Base-by-base conservation (phyloP, 192 early-diverging fungal genomes). In the Podochytrium sp. region DNA sequence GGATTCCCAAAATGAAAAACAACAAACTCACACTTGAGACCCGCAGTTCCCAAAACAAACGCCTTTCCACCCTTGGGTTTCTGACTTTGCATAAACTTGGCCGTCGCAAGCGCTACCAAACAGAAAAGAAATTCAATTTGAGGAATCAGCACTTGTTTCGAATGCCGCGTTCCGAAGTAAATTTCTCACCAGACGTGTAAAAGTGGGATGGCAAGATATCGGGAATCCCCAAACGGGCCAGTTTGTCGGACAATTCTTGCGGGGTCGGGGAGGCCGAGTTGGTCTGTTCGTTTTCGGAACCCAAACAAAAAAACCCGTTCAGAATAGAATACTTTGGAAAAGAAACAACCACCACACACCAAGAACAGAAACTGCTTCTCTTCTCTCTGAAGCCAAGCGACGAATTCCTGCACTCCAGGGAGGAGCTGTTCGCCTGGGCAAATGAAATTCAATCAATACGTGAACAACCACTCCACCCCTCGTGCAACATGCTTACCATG, bases 181-280 rank as follows among this genome's bases (percentile, higher is more conserved):
- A 55, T 20, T 10, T 61, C 14, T 41, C 47, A 65, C 63, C 63
- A 16, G 63, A 82, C 25, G 87, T 89, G 80, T 84, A 89, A 57
- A 89, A 89, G 47, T 87, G 74, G 20, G 75, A 68, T 39, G 85
- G 84, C 33, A 68, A 65, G 29, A 86, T 79, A 37, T 83, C 76
- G 7, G 52, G 52, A 50, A 89, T 77, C 32, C 87, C 87, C 3
- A 89, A 61, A 38, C 84, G 78, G 23, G 63, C 42, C 29, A 89
- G 63, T 73, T 86, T 89, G 18, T 79, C 74, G 20, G 81, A 79
- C 20, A 89, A 78, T 65, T 89, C 87, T 62, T 81, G 75, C 20
- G 87, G 87, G 34, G 87, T 89, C 33, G 87, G 87, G 32, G 85
- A 81, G 51, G 85, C 85, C 73, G 87, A 86, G 81, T 89, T 89